These are phyloP conservation scores for Solanum commersonii DNA, from an alignment of 257 asterid species.

Conservation along the genomic window DNA sequence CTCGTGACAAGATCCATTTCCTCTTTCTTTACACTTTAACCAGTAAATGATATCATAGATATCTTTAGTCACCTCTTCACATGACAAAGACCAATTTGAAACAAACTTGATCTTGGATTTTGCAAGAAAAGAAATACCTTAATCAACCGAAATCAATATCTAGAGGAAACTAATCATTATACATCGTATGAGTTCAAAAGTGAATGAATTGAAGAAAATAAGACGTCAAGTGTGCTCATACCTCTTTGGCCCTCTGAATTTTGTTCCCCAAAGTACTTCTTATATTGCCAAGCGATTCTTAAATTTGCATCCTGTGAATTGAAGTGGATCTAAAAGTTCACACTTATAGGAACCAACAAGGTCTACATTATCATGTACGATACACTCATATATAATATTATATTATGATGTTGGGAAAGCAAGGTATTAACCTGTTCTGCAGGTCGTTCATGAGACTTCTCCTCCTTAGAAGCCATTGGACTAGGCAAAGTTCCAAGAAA, in stretches of 20 bases:
- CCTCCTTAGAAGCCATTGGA: slow-evolving; percentile 59
- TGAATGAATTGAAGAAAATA: not conserved
- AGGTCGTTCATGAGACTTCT: slow-evolving; percentile 49
- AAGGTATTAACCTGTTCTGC: slow-evolving; percentile 51
- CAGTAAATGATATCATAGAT: not conserved
- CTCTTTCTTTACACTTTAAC: not conserved
- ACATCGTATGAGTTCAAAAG: not conserved
- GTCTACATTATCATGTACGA: not conserved
- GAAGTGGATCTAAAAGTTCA: not conserved
- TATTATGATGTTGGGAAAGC: not conserved
- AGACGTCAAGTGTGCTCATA: slow-evolving; percentile 1
- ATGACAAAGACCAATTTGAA: not conserved
- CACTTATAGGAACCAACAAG: slow-evolving; percentile 2
- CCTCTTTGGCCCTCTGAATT: slow-evolving; percentile 63
- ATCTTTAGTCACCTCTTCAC: not conserved
- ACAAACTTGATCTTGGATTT: not conserved
- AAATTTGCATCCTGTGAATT: slow-evolving; percentile 62
- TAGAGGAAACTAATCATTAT: not conserved
- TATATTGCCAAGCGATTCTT: slow-evolving; percentile 99
- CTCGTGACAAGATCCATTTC: not conserved
- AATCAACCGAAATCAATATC: not conserved
- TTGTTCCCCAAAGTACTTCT: slow-evolving; percentile 73
- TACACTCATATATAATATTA: not conserved
- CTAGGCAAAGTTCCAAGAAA: slow-evolving; percentile 91
- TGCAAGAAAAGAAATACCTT: not conserved